Conservation (phyloP, 1,139 yeast genomes). For the Taphrina communis region DNA sequence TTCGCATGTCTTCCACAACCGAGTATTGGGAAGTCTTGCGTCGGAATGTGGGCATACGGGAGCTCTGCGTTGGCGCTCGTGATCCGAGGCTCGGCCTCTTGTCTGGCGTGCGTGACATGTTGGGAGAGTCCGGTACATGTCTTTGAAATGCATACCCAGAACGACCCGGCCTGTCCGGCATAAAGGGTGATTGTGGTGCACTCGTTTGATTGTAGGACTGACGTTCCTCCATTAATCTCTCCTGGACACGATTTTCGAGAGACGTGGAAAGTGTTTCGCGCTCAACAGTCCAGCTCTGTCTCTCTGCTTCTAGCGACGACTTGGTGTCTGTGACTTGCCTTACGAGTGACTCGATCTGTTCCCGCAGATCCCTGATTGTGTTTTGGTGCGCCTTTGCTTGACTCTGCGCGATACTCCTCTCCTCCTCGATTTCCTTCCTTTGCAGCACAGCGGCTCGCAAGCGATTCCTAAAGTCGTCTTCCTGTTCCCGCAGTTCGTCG, state of each 20-base stretch:
- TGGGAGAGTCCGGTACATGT: constrained; percentile 29
- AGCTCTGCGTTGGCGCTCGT: constrained; percentile 8
- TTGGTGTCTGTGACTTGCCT: constrained; percentile 1
- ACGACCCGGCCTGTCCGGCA: constrained; percentile 1
- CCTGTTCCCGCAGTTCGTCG: constrained; percentile 45
- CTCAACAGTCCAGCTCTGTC: constrained; percentile 17
- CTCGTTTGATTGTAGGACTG: neutral
- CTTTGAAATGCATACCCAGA: constrained; percentile 22
- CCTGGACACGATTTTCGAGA: constrained; percentile 28
- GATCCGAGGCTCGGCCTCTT: constrained; percentile 30
- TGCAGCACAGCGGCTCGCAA: constrained; percentile 49
- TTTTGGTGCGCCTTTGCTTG: constrained; percentile 40
- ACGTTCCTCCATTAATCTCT: constrained; percentile 24
- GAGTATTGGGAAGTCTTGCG: constrained; percentile 11
- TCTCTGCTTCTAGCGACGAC: constrained; percentile 8
- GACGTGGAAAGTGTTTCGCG: neutral
- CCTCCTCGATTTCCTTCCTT: constrained; percentile 44
- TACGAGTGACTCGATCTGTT: constrained; percentile 13
- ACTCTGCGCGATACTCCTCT: constrained; percentile 34
- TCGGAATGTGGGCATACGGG: constrained; percentile 11
- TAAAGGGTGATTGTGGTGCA: constrained; percentile 6
- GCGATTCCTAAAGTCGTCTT: constrained; percentile 49
- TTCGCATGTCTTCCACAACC: constrained; percentile 26
- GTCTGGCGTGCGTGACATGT: constrained; percentile 19
- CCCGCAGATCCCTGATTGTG: constrained; percentile 42